Base-by-base conservation (phyloP, 78 protist genomes). In the Dictyostelium intermedium region DNA sequence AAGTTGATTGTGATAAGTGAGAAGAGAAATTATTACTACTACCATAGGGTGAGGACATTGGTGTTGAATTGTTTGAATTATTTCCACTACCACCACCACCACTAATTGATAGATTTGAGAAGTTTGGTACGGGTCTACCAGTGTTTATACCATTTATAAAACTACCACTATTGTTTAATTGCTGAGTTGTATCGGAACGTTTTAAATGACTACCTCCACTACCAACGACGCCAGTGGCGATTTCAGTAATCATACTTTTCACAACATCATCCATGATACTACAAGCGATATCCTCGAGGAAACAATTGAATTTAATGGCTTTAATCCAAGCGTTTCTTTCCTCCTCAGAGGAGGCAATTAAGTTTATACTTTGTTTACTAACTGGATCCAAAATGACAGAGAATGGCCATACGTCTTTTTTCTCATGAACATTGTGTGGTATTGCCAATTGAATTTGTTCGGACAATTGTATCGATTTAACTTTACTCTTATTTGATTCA, bases 341-440 rank as follows among this genome's bases (percentile, higher is more conserved):
- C 3, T 50, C 79, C 23, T 89, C 94, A 20, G 69, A 23, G 9
- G 85, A 10, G 2, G 94, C 94, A 0, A 89, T 50, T 60, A 89
- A 39, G 32, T 81, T 66, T 5, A 89, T 63, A 11, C 16, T 20
- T 4, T 14, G 16, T 34, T 43, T 30, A n/a, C 74, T 89, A 14
- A 53, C 77, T 13, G 66, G 78, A 32, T 61, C 87, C 5, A 41
- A n/a, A 27, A 69, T 45, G 14, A 89, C n/a, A 16, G 27, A 20
- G 72, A 89, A 89, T 80, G 94, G 94, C 79, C 81, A 89, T 5
- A 50, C 50, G 37, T 80, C 94, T 47, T 89, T 89, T 81, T 89
- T 89, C 34, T 87, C 85, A 0, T 78, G 85, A 4, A 63, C 85
- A 18, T 16, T 72, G 18, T 72, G 45, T 16, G 79, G 79, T 27